Base-by-base conservation (phyloP, 352 stramenopile genomes). In the Globisporangium spinosum region DNA sequence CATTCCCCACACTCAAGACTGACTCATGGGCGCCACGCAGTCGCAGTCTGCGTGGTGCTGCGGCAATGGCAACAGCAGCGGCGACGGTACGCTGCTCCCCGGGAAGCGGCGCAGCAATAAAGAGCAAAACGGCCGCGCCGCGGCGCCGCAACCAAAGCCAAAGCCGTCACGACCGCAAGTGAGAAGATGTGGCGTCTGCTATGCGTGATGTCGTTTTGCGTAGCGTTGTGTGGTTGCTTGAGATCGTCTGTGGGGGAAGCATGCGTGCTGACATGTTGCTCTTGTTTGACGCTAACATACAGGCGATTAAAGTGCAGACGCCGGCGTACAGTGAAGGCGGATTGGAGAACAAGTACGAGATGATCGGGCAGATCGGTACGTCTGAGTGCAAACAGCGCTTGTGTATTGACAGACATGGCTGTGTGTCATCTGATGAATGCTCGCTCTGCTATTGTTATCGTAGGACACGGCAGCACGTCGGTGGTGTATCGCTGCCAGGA, bases 261-360 rank as follows among this genome's bases (percentile, higher is more conserved):
- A 25, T 8, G 27, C 23, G 17, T 57, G 22, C 9, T 27, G 45
- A 45, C 25, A 43, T 9, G 1, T 66, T 25, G 32, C n/a, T 17
- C 8, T 55, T 32, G 12, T 32, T 49, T 49, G 15, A 23, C 40
- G 25, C n/a, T 7, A 15, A 2, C 38, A 43, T 43, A 43, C 35
- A 94, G 85, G 72, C 78, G 47, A 96, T 96, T 58, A 86, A 84
- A 72, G 72, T 93, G 45, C 78, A 89, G 62, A 79, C 74, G 2
- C 86, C 88, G 1, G 75, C 78, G 53, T 96, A 92, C 67, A 92
- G 80, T 32, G 73, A 73, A 27, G 88, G 88, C 7, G 86, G 65
- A 7, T 82, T 96, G 61, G 86, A 96, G 67, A 76, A 72, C 70
- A 94, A 94, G 68, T 96, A 96, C 75, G 77, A 89, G 61, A 89